Evolutionary conservation across 345 rosid species (phyloP), one percentile per base, ranked within the genome.

Genomic region (Linum usitatissimum): DNA sequence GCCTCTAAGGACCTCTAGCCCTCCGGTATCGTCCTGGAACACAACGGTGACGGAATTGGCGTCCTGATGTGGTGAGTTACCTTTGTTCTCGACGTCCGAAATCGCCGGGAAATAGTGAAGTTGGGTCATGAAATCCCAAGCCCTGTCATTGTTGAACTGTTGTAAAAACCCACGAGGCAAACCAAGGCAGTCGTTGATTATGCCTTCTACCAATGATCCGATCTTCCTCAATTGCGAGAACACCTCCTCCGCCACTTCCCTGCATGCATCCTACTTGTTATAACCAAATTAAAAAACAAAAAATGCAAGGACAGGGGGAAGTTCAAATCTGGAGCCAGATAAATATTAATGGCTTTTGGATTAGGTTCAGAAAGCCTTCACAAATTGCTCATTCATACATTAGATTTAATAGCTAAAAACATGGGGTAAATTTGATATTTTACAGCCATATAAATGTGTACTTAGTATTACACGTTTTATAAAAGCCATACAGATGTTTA

Each of bases 1-100:
- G 8, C 77, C 62, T 59, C 71, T 72, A 23, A 57, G 39, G 28
- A 82, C 86, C 62, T 82, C 65, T 1, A 84, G 62, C 19, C 86
- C 86, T 38, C 81, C 82, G 39, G 60, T 78, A 18, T 77, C 76
- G 63, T 78, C 90, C 69, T 82, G 85, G 74, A 77, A 70, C 14
- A 78, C 76, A 19, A 80, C 73, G 5, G 77, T 82, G 75, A 84
- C 14, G 54, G 64, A 69, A 55, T 82, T 84, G n/a, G 70, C 63
- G 30, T 79, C 89, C 71, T 79, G 83, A 17, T 84, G 86, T 62
- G 75, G 72, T 0, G 66, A 55, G 61, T 76, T 19, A 9, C 86
- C 90, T 19, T 65, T 71, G 56, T 78, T 64, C 20, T 78, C 90
- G 10, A 18, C 9, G 3, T 75, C 76, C 1, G 77, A 23, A 23